A percentile compares a stretch with the other conserved stretches of the same genome.
Evolutionary conservation across 805 yeast genomes (phyloP).

Genomic region (Kodamaea fukazawae): DNA sequence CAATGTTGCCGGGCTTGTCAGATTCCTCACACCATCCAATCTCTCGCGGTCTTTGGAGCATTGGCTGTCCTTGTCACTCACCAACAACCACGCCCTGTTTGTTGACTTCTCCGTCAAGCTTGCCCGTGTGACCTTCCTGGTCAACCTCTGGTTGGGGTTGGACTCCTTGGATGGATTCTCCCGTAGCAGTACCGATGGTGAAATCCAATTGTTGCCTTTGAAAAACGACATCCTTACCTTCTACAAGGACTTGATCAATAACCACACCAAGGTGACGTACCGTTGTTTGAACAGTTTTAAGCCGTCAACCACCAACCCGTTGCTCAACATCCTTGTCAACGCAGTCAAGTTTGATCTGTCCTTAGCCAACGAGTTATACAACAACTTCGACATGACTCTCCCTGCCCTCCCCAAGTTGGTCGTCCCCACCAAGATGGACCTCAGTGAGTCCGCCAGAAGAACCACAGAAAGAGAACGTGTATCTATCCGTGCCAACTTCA

Average conservation of each 20-base stretch:
- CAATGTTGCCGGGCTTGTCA: conserved; percentile 2
- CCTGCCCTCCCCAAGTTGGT: conserved; percentile 61
- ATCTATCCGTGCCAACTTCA: conserved; percentile 57
- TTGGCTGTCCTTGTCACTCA: conserved; percentile 44
- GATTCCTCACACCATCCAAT: not conserved
- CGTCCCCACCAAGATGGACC: conserved; percentile 46
- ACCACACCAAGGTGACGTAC: conserved; percentile 61
- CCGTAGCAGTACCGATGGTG: not conserved
- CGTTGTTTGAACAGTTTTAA: conserved; percentile 60
- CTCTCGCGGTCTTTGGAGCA: conserved; percentile 10
- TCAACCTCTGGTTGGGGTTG: conserved; percentile 17
- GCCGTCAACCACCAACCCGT: conserved; percentile 60
- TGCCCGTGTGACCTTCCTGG: conserved; percentile 23
- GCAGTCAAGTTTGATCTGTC: conserved; percentile 50
- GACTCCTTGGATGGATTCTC: not conserved
- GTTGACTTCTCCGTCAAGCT: conserved; percentile 44
- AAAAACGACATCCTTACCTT: conserved; percentile 29
- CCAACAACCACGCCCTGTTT: conserved; percentile 52
- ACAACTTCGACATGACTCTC: conserved; percentile 65
- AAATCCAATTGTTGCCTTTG: conserved; percentile 14
- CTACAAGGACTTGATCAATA: conserved; percentile 51
- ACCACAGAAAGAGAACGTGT: conserved; percentile 28
- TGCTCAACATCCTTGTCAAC: conserved; percentile 53
- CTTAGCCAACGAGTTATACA: conserved; percentile 55
- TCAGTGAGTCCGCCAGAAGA: conserved; percentile 32